A percentile compares a stretch with the other conserved stretches of the same genome.
These are phyloP conservation scores for Candida dendrica DNA, from an alignment of 805 yeast species.

Conservation along the genomic window DNA sequence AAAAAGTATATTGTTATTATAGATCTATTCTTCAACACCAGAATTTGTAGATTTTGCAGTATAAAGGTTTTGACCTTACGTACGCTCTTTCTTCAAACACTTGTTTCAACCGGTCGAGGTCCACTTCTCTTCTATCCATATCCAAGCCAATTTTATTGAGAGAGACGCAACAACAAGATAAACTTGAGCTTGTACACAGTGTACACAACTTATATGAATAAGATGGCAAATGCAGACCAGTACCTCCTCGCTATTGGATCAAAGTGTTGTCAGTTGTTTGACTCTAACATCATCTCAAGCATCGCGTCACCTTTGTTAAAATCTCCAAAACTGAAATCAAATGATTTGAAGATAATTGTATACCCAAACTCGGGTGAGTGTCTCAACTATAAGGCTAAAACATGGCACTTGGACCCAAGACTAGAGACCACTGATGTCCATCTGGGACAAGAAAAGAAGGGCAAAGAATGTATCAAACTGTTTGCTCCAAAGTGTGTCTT, in stretches of 20 bases:
- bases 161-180: slow-evolving; percentile 24
- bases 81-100: slow-evolving; percentile 43
- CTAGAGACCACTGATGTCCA: not conserved
- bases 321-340: not conserved
- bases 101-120: slow-evolving; percentile 37
- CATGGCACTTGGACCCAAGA: not conserved
- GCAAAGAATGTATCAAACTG: not conserved
- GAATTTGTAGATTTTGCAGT: slow-evolving; percentile 42
- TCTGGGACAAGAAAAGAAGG: not conserved
- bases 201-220: slow-evolving; percentile 30
- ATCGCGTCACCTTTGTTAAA: not conserved
- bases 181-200: slow-evolving; percentile 30
- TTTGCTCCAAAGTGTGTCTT: not conserved
- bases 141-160: slow-evolving; percentile 44
- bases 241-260: not conserved
- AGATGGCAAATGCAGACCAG: slow-evolving; percentile 13
- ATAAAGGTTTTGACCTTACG: slow-evolving; percentile 36
- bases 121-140: slow-evolving; percentile 44
- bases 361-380: not conserved
- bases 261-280: not conserved
- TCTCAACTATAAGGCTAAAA: no score
- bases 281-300: not conserved
- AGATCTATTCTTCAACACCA: slow-evolving; percentile 35
- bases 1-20: no score
- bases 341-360: no score